These are phyloP conservation scores for Kwoniella shandongensis DNA, from an alignment of 768 basidiomycete species.

Conservation along the genomic window DNA sequence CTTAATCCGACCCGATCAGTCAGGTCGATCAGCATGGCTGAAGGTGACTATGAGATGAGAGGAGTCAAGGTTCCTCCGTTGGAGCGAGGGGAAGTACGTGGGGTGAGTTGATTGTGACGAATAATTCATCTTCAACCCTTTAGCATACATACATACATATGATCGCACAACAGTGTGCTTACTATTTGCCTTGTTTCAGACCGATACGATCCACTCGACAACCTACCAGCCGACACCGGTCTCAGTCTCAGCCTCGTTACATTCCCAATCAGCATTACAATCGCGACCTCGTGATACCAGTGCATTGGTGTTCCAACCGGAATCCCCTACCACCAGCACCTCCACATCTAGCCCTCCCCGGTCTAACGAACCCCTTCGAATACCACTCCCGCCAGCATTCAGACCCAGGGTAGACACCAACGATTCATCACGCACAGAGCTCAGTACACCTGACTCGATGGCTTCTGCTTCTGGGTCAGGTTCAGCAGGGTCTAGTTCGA, in stretches of 20 bases:
- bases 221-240: too few species aligned
- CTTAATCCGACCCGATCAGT: too few species aligned
- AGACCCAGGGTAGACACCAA: not conserved
- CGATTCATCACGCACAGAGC: not conserved
- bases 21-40: too few species aligned
- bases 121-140: too few species aligned
- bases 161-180: too few species aligned
- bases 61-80: too few species aligned
- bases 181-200: too few species aligned
- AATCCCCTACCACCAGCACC: not conserved
- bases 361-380: constrained; percentile 12
- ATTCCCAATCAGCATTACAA: constrained; percentile 9
- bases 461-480: not conserved
- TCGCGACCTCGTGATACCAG: not conserved
- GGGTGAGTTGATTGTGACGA: too few species aligned
- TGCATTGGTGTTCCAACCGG: constrained; percentile 12
- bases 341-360: not conserved
- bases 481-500: not conserved
- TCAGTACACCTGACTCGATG: not conserved
- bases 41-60: too few species aligned
- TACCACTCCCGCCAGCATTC: not conserved
- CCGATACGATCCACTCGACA: too few species aligned
- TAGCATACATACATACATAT: too few species aligned
- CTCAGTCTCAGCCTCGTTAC: constrained; percentile 9
- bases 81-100: too few species aligned